phyloP scores from a whole-genome alignment of 805 yeast genomes.

The Ogataea nonfermentans region DNA sequence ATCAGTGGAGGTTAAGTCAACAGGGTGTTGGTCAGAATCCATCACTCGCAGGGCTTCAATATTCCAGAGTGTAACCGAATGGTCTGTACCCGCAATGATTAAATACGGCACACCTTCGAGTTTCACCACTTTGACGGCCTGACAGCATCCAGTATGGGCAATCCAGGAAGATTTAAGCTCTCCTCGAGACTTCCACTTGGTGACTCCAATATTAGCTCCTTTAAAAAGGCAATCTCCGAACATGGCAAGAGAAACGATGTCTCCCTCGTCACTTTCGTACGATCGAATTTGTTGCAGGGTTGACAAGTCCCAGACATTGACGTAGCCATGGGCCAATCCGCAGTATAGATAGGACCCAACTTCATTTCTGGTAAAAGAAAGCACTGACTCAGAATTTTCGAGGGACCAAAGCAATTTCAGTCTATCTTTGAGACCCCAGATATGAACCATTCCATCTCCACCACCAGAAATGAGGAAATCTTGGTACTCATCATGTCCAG shows the following conservation, averaged over 20 bases:
- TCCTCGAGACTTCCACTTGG: constrained; percentile 50
- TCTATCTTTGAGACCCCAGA: constrained; percentile 55
- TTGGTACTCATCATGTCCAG: constrained; percentile 27
- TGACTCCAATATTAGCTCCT: constrained; percentile 52
- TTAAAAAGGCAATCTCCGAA: constrained; percentile 58
- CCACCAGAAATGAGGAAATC: constrained; percentile 67
- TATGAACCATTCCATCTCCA: constrained; percentile 85
- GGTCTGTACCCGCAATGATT: constrained; percentile 69
- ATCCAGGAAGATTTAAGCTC: constrained; percentile 46
- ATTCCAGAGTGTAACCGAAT: constrained; percentile 73
- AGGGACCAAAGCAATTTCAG: constrained; percentile 37
- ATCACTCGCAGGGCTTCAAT: constrained; percentile 31
- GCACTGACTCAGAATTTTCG: constrained; percentile 66
- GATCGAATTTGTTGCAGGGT: constrained; percentile 66
- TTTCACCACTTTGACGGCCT: constrained; percentile 53
- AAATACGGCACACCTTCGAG: constrained; percentile 43
- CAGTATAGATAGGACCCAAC: constrained; percentile 73
- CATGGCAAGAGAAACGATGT: constrained; percentile 60
- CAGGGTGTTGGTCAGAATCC: constrained; percentile 1
- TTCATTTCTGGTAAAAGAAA: constrained; percentile 62
- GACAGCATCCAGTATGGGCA: constrained; percentile 54
- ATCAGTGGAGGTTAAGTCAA: constrained; percentile 36
- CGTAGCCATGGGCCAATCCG: constrained; percentile 71
- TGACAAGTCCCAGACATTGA: constrained; percentile 85
- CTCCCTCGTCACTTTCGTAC: constrained; percentile 41